Conservation (phyloP, 805 yeast genomes). For the Wickerhamiella shivajii region DNA sequence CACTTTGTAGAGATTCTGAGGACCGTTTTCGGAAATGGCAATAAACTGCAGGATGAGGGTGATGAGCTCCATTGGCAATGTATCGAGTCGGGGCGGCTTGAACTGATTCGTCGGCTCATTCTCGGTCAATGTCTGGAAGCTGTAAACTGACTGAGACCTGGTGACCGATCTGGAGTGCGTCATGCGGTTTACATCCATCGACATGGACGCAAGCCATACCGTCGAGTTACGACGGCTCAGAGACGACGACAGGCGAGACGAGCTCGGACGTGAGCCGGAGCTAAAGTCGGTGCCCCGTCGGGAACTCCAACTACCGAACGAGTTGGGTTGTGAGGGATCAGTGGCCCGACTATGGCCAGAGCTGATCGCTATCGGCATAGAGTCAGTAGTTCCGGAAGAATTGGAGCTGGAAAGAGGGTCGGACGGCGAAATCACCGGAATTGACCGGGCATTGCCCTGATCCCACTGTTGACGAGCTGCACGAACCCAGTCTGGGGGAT, state of each 20-base stretch:
- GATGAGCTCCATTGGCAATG: conserved; percentile 19
- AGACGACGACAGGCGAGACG: neutral
- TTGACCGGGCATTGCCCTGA: too few relatives aligned
- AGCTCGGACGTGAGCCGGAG: too few relatives aligned
- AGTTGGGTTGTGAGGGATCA: too few relatives aligned
- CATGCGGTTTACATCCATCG: conserved; percentile 12
- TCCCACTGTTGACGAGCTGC: too few relatives aligned
- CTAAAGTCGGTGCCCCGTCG: too few relatives aligned
- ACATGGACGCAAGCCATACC: conserved; percentile 13
- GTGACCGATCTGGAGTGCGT: conserved; percentile 4
- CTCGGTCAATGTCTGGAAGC: neutral
- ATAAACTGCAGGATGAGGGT: conserved; percentile 18
- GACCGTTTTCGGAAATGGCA: conserved; percentile 11
- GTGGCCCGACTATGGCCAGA: too few relatives aligned
- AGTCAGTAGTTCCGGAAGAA: too few relatives aligned
- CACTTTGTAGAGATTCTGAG: conserved; percentile 11
- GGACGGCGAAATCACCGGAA: too few relatives aligned
- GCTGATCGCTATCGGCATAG: too few relatives aligned
- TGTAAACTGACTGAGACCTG: neutral
- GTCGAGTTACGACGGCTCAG: conserved; percentile 12
- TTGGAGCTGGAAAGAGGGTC: too few relatives aligned
- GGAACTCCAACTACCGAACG: too few relatives aligned
- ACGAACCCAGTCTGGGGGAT: too few relatives aligned
- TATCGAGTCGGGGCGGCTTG: conserved; percentile 3
- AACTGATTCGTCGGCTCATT: conserved; percentile 1